Percentiles rank a stretch among this genome's conserved stretches.
These are phyloP conservation scores for Knoxia roxburghii DNA, from an alignment of 257 asterid genomes.

Conservation along the genomic window DNA sequence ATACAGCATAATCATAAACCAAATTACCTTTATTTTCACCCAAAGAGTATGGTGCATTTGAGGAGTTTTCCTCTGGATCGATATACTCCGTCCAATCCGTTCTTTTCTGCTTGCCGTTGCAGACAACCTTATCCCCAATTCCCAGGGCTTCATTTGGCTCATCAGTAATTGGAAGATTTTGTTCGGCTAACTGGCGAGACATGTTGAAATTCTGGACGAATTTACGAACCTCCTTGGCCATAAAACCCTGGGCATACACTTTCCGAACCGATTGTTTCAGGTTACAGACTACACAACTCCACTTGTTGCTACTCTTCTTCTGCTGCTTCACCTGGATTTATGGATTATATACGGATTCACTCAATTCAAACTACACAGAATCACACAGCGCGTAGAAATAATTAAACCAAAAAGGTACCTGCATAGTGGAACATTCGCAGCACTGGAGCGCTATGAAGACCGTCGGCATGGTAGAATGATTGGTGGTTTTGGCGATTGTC, in stretches of 20 bases:
- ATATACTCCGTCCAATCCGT: constrained; percentile 78
- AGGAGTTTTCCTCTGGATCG: constrained; percentile 33
- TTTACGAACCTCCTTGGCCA: constrained; percentile 76
- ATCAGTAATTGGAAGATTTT: constrained; percentile 13
- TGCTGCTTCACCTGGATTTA: constrained; percentile 94
- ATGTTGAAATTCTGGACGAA: constrained; percentile 86
- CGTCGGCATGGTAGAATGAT: constrained; percentile 32
- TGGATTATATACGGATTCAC: neutral
- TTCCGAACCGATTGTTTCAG: constrained; percentile 71
- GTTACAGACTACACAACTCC: constrained; percentile 90
- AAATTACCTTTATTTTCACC: constrained; percentile 30
- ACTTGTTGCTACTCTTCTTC: constrained; percentile 85
- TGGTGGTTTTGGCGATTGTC: neutral
- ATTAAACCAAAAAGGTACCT: constrained; percentile 31
- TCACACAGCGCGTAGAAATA: neutral
- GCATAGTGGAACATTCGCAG: constrained; percentile 69
- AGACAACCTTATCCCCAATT: constrained; percentile 6
- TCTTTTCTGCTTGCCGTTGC: constrained; percentile 32
- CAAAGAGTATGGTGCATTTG: constrained; percentile 10
- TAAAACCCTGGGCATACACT: constrained; percentile 52
- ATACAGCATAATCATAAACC: neutral
- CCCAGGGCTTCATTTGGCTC: constrained; percentile 21
- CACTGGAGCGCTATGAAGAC: constrained; percentile 63
- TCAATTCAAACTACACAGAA: neutral
- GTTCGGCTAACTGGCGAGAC: constrained; percentile 67